Evolutionary conservation across 2,329 filamentous ascomycete species (phyloP).

Genomic region (Sporothrix schenckii): DNA sequence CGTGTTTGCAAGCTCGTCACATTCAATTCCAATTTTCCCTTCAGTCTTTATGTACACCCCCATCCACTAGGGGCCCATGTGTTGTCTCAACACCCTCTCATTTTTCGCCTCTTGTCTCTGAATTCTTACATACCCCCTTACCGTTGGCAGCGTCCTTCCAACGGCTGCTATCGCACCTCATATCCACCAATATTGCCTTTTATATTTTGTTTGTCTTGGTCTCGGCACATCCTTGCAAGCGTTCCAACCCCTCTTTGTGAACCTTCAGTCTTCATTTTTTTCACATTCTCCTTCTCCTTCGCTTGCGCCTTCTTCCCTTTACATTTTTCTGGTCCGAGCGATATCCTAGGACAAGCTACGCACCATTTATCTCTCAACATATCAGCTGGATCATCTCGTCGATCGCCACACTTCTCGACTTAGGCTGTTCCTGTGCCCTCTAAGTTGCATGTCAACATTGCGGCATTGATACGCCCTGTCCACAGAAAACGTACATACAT

Average conservation of each 20-base stretch:
- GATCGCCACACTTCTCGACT: conserved; percentile 38
- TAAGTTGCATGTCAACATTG: conserved; percentile 36
- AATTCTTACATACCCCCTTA: conserved; percentile 30
- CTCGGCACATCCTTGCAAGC: conserved; percentile 8
- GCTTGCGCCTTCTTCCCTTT: conserved; percentile 29
- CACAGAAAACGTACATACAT: conserved; percentile 7
- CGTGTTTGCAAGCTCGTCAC: not conserved
- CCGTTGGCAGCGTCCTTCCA: conserved; percentile 37
- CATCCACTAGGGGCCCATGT: conserved; percentile 26
- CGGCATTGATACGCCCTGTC: conserved; percentile 9
- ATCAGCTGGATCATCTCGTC: conserved; percentile 43
- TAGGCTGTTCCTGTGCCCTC: conserved; percentile 39
- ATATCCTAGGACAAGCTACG: not conserved
- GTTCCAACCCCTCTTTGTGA: not conserved
- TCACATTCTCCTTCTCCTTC: not conserved
- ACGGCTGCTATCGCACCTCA: not conserved
- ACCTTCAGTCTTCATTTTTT: not conserved
- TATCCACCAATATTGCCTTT: not conserved
- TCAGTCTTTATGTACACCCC: conserved; percentile 24
- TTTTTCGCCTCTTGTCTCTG: conserved; percentile 25
- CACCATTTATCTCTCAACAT: conserved; percentile 37
- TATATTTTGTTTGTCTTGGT: not conserved
- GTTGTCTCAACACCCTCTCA: conserved; percentile 20
- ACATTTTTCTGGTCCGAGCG: not conserved
- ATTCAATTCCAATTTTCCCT: conserved; percentile 24